Percentiles rank a stretch among this genome's conserved stretches.
Conservation (phyloP, 1,284 basidiomycete species). For the Tilletia indica region DNA sequence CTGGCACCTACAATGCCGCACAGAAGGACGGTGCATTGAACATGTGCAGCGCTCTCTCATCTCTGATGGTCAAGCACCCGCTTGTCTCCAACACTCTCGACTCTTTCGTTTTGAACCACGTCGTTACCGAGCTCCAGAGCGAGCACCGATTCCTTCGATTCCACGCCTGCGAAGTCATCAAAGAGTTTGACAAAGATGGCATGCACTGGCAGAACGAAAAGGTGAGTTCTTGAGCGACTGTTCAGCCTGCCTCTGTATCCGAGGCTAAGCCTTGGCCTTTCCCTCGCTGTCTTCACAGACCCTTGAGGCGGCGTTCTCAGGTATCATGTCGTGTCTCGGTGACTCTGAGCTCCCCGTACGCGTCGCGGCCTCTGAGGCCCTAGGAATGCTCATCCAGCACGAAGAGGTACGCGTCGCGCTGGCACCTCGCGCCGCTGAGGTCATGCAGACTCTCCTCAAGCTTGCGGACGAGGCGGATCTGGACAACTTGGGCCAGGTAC, state of each 20-base stretch:
- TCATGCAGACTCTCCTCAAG: slow-evolving; percentile 85
- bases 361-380: slow-evolving; percentile 76
- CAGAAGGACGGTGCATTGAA: slow-evolving; percentile 53
- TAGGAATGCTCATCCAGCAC: slow-evolving; percentile 74
- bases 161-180: slow-evolving; percentile 47
- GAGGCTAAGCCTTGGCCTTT: too few species aligned
- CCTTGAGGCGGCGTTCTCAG: slow-evolving; percentile 47
- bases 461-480: slow-evolving; percentile 85
- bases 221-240: background rate
- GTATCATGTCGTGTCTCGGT: slow-evolving; percentile 50
- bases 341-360: slow-evolving; percentile 78
- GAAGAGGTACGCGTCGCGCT: slow-evolving; percentile 71
- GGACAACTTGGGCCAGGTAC: slow-evolving; percentile 73
- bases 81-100: slow-evolving; percentile 44
- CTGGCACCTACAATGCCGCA: slow-evolving; percentile 33
- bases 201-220: slow-evolving; percentile 38
- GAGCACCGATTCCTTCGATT: slow-evolving; percentile 46
- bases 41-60: slow-evolving; percentile 43
- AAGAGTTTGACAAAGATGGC: slow-evolving; percentile 45
- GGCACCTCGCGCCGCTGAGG: slow-evolving; percentile 75
- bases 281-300: slow-evolving; percentile 18
- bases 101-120: slow-evolving; percentile 47
- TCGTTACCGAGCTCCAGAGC: slow-evolving; percentile 48
- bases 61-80: slow-evolving; percentile 47
- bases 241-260: too few species aligned